Conservation (phyloP, 306 rosid species). For the Malus fusca region DNA sequence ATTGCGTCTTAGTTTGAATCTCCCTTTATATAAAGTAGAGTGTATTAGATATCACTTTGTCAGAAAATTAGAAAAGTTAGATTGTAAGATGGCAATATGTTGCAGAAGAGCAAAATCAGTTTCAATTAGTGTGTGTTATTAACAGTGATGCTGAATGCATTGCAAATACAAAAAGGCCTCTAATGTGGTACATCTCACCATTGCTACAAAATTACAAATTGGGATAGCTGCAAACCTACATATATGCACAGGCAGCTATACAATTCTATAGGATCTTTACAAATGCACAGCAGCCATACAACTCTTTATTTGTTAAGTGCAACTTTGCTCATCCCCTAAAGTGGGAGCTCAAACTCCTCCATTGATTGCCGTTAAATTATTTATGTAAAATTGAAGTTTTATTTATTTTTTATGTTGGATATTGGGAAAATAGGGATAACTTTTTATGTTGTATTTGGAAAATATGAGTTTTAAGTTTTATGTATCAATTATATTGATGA, state of each 20-base stretch:
- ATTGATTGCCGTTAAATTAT: no score
- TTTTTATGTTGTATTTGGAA: not conserved
- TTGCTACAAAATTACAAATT: constrained; percentile 35
- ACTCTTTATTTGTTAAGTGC: not conserved
- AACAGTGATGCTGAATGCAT: not conserved
- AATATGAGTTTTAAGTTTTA: not conserved
- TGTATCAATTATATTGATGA: not conserved
- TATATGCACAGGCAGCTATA: constrained; percentile 26
- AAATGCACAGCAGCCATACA: constrained; percentile 26
- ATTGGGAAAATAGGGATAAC: not conserved
- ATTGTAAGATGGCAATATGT: not conserved
- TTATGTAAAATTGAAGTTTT: not conserved
- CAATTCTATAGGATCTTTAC: constrained; percentile 8
- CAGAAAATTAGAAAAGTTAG: no score
- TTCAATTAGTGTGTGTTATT: constrained; percentile 8
- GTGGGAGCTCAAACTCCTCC: no score
- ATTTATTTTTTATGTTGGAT: not conserved
- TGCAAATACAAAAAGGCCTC: constrained; percentile 11
- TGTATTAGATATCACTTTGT: no score
- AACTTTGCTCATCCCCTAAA: no score
- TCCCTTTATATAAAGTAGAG: no score
- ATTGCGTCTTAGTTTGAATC: no score
- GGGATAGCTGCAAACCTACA: constrained; percentile 28
- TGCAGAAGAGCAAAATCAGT: constrained; percentile 14
- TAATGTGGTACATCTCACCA: constrained; percentile 1